Base-by-base conservation (phyloP, 306 rosid species). In the Cucumis cinereus region DNA sequence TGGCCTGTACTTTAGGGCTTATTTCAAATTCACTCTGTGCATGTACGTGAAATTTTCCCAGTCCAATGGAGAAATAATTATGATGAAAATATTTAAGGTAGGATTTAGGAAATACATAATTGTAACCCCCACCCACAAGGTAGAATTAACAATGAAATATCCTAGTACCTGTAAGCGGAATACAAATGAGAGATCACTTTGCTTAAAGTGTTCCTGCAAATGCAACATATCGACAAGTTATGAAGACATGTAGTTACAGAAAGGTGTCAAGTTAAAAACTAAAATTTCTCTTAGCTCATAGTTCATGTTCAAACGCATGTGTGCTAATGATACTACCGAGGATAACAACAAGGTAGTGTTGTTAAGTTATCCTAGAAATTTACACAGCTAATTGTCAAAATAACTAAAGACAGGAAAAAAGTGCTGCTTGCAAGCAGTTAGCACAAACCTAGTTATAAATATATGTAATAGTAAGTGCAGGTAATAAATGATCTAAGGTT, bases 161-260 rank as follows among this genome's bases (percentile, higher is more conserved):
- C 69, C 55, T 49, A 64, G 82, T 89, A 95, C 99, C 99, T 95
- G 98, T 80, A 95, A 88, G 81, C 99, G 88, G 87, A 90, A 95
- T 77, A 95, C 96, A 86, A 95, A 95, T 49, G 99, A 92, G 75
- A 92, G 87, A 73, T 95, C 98, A 38, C 92, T 89, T 86, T 89
- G 92, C 82, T 95, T 92, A 26, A 90, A 70, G 84, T 87, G 99
- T 80, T 95, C 99, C 99, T 95, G 91, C 76, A 83, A 54, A 58
- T 28, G 56, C 75, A 81, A 66, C 80, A 84, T 53, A 79, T 52
- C 24, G 54, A 26, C 20, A 76, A 61, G 59, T 40, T 22, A 23
- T 30, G 2, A 19, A 49, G 10, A 60, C 43, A 28, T 24, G 69
- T 28, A 76, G 54, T 20, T 47, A 70, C 20, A 49, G 35, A 47